Evolutionary conservation across 2,329 filamentous ascomycete genomes (phyloP), one percentile per base, ranked within the genome.

Genomic region (Claviceps lovelessii): DNA sequence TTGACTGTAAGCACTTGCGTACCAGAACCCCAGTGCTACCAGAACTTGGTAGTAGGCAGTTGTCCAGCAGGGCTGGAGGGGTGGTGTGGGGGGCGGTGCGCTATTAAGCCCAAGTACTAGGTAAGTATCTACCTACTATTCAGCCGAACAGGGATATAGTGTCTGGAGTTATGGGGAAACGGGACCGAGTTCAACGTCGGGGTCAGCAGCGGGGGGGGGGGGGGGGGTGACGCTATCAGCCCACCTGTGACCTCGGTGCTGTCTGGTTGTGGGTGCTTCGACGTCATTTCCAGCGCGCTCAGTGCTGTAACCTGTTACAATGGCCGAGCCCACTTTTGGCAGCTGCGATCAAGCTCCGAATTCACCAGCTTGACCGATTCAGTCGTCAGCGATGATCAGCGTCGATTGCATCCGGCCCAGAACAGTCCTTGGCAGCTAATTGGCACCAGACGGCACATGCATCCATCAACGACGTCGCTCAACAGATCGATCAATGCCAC

Each of bases 221-320:
- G n/a, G 9, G 7, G n/a, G 41, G n/a, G 17, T 44, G 42, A 45
- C 19, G 42, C 35, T 10, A 37, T 37, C 10, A 37, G 35, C 35
- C 9, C 35, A 13, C 35, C 9, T 10, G 7, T 2, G 33, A 23
- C 23, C 33, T 10, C 6, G 4, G 33, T 35, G 33, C 33, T 10
- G 9, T 7, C 31, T 33, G 31, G 31, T 9, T n/a, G 19, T 28
- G 35, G 23, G 31, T 48, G 29, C 49, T 55, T 52, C 39, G 54
- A 55, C 54, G 54, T 55, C 54, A 55, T 39, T 11, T 37, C 19
- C 35, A 42, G 23, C 47, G 42, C 23, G 23, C 23, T 23, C 23
- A 23, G 23, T 23, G 23, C 3, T 23, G 23, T 23, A 23, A 23
- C 23, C 23, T 23, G 23, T 23, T 23, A 23, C 23, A 23, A 23